phyloP scores from a whole-genome alignment of 768 basidiomycete genomes.

The Lactarius sanguifluus region DNA sequence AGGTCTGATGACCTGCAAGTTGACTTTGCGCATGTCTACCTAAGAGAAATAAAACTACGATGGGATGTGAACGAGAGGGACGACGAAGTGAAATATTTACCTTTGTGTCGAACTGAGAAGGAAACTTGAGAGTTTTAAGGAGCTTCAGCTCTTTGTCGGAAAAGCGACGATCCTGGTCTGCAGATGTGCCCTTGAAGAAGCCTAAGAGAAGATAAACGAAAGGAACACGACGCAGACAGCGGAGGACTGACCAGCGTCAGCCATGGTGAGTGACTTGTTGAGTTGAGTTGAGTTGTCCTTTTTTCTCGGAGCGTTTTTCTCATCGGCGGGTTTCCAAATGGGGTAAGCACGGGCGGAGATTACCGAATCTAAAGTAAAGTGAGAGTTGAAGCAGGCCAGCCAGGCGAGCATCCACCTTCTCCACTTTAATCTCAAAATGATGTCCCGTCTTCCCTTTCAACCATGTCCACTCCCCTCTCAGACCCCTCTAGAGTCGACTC shows the following conservation, averaged over 20 bases:
- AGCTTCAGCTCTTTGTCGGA: conserved; percentile 93
- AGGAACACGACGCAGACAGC: neutral
- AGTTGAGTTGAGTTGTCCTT: neutral
- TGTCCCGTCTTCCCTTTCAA: neutral
- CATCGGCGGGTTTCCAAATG: neutral
- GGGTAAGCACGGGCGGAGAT: neutral
- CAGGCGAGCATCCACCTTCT: neutral
- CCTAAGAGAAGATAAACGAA: conserved; percentile 38
- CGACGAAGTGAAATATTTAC: conserved; percentile 43
- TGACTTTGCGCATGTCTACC: conserved; percentile 97
- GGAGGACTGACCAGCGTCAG: conserved; percentile 27
- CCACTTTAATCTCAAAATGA: neutral
- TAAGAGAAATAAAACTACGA: conserved; percentile 32
- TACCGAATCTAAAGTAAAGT: neutral
- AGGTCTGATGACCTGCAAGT: conserved; percentile 84
- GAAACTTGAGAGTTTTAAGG: conserved; percentile 88
- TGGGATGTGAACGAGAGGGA: neutral
- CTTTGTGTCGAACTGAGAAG: conserved; percentile 86
- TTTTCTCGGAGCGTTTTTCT: neutral
- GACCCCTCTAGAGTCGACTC: neutral
- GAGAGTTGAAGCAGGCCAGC: too few species aligned
- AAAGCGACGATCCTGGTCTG: conserved; percentile 90
- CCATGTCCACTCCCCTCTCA: neutral
- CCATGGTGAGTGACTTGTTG: conserved; percentile 23
- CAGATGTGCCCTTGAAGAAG: conserved; percentile 89